phyloP scores from a whole-genome alignment of 768 basidiomycete species.

The Agrocybe pediades region DNA sequence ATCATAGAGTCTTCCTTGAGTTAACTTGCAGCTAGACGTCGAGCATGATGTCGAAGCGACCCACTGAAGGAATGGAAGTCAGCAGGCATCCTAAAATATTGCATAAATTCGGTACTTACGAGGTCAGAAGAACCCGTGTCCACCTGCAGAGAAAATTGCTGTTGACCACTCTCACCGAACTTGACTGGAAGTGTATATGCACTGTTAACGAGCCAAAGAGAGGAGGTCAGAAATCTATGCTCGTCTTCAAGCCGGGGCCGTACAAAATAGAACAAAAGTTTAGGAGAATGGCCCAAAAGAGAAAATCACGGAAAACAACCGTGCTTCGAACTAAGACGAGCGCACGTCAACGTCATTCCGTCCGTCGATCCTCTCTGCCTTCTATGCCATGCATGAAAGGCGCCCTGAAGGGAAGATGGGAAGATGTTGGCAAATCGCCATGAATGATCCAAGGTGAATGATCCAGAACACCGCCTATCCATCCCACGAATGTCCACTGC shows the following conservation, averaged over 20 bases:
- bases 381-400: not conserved
- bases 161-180: slow-evolving; percentile 41
- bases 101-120: slow-evolving; percentile 38
- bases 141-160: slow-evolving; percentile 65
- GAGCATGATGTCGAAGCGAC: slow-evolving; percentile 68
- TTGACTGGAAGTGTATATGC: slow-evolving; percentile 64
- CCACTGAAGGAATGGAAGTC: slow-evolving; percentile 52
- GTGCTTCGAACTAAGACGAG: too few relatives aligned
- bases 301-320: too few relatives aligned
- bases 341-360: not conserved
- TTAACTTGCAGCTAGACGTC: slow-evolving; percentile 49
- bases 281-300: not conserved
- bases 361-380: not conserved
- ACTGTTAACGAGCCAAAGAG: slow-evolving; percentile 31
- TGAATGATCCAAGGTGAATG: not conserved
- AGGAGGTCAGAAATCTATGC: slow-evolving; percentile 2
- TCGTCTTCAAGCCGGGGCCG: too few relatives aligned
- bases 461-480: too few relatives aligned
- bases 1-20: slow-evolving; percentile 55
- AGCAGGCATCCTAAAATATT: not conserved
- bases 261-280: not conserved
- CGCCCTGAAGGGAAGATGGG: not conserved
- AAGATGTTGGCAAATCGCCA: not conserved
- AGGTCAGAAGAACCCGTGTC: slow-evolving; percentile 86
- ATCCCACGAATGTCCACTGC: too few relatives aligned